Conservation (phyloP, 228 moss, liverwort and hornwort genomes). For the Sphagnum fallax region DNA sequence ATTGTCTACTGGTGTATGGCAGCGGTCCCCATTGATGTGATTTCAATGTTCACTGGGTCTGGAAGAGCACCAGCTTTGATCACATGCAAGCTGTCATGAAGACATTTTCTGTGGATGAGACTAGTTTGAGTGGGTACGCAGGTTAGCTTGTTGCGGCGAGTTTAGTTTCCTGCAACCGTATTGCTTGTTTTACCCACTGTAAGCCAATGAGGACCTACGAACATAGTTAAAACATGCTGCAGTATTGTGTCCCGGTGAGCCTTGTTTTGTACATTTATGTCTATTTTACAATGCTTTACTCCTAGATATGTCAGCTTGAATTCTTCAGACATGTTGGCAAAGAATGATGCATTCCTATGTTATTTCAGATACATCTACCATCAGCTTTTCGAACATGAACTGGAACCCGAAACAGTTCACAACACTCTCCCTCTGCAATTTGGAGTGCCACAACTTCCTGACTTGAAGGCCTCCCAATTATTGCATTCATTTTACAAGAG, state of each 20-base stretch:
- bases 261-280: too few relatives aligned
- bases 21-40: conserved; percentile 57
- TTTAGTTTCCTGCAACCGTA: neutral
- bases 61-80: conserved; percentile 67
- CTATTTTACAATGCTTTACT: too few relatives aligned
- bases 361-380: conserved; percentile 51
- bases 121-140: conserved; percentile 52
- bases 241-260: too few relatives aligned
- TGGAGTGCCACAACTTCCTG: conserved; percentile 60
- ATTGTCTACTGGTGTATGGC: neutral
- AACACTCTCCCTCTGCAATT: conserved; percentile 57
- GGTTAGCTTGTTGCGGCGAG: neutral
- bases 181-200: too few relatives aligned
- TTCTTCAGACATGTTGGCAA: neutral
- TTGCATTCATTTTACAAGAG: neutral
- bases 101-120: conserved; percentile 65
- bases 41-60: conserved; percentile 56
- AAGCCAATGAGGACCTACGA: too few relatives aligned
- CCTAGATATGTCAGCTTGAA: neutral
- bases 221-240: too few relatives aligned
- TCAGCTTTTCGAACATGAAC: conserved; percentile 47
- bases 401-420: conserved; percentile 45
- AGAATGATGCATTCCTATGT: neutral
- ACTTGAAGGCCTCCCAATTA: conserved; percentile 58
- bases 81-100: conserved; percentile 63